Conservation (phyloP, 2,329 filamentous ascomycete genomes). For the Penicillium hordei region DNA sequence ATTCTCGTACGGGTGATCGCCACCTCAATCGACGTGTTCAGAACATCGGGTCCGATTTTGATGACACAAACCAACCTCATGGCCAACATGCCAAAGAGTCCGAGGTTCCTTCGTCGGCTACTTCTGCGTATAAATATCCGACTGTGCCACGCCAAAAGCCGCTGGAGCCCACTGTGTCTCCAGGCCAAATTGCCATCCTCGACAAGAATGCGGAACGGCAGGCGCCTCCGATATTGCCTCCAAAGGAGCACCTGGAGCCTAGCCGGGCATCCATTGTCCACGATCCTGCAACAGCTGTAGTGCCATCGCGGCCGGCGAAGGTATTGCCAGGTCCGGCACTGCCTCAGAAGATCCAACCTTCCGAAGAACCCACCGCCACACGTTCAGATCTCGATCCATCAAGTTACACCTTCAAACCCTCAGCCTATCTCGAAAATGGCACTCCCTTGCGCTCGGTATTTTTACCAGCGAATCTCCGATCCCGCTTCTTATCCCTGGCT, state of each 20-base stretch:
- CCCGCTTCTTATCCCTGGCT: slow-evolving; percentile 72
- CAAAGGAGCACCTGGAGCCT: slow-evolving; percentile 33
- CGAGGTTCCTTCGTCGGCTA: slow-evolving; percentile 16
- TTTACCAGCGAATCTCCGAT: slow-evolving; percentile 72
- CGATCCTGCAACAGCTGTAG: slow-evolving; percentile 6
- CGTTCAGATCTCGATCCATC: slow-evolving; percentile 38
- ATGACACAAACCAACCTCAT: slow-evolving; percentile 19
- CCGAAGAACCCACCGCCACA: slow-evolving; percentile 13
- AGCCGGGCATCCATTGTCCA: slow-evolving; percentile 19
- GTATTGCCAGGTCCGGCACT: slow-evolving; percentile 26
- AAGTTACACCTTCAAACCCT: slow-evolving; percentile 77
- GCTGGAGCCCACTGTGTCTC: slow-evolving; percentile 24
- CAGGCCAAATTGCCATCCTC: slow-evolving; percentile 19
- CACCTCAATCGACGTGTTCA: slow-evolving; percentile 55
- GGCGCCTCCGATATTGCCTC: slow-evolving; percentile 40
- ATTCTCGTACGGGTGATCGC: slow-evolving; percentile 37
- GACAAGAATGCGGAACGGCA: slow-evolving; percentile 21
- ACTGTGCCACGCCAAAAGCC: slow-evolving; percentile 41
- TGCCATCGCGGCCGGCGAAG: slow-evolving; percentile 27
- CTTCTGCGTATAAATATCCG: slow-evolving; percentile 45
- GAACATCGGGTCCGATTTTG: slow-evolving; percentile 48
- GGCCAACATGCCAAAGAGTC: slow-evolving; percentile 13
- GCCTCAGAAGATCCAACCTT: slow-evolving; percentile 28
- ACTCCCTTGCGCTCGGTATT: slow-evolving; percentile 84
- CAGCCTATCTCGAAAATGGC: slow-evolving; percentile 87